Percentiles rank a stretch among this genome's conserved stretches.
These are phyloP conservation scores for Discostella stelligeroides DNA, from an alignment of 108 stramenopile genomes.

Conservation along the genomic window DNA sequence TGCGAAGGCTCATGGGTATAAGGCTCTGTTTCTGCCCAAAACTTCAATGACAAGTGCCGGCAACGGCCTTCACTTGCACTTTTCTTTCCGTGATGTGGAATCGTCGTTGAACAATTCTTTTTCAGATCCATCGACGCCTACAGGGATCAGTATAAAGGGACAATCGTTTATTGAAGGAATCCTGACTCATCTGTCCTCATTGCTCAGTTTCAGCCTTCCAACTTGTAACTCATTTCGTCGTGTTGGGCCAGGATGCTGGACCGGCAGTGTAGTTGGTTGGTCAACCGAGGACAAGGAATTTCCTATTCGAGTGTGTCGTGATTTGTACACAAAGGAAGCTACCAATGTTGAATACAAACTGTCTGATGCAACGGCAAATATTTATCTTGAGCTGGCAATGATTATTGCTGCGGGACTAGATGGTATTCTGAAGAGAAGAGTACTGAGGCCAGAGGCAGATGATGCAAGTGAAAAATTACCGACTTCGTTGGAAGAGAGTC, in stretches of 20 bases:
- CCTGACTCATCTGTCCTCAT: conserved; percentile 62
- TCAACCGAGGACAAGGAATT: conserved; percentile 79
- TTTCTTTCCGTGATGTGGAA: conserved; percentile 58
- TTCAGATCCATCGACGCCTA: conserved; percentile 15
- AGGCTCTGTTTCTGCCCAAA: conserved; percentile 80
- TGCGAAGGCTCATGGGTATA: conserved; percentile 53
- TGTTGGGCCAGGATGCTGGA: conserved; percentile 85
- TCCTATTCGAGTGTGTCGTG: conserved; percentile 68
- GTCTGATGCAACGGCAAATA: conserved; percentile 67
- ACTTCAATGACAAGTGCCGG: conserved; percentile 62
- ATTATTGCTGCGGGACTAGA: conserved; percentile 69
- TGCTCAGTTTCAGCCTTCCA: conserved; percentile 73
- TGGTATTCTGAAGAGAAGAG: conserved; percentile 49
- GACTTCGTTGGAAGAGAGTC: conserved; percentile 49
- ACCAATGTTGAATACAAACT: conserved; percentile 81
- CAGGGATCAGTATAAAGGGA: conserved; percentile 50
- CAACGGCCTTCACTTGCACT: conserved; percentile 79
- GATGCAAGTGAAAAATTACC: conserved; percentile 42
- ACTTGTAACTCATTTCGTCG: conserved; percentile 75
- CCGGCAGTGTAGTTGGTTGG: conserved; percentile 71
- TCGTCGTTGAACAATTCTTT: conserved; percentile 42
- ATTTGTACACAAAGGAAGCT: conserved; percentile 41
- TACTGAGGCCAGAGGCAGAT: conserved; percentile 51
- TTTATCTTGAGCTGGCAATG: conserved; percentile 70
- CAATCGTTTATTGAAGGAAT: conserved; percentile 80